Evolutionary conservation across 108 stramenopile genomes (phyloP).

Genomic region (Cyclotella cryptica): DNA sequence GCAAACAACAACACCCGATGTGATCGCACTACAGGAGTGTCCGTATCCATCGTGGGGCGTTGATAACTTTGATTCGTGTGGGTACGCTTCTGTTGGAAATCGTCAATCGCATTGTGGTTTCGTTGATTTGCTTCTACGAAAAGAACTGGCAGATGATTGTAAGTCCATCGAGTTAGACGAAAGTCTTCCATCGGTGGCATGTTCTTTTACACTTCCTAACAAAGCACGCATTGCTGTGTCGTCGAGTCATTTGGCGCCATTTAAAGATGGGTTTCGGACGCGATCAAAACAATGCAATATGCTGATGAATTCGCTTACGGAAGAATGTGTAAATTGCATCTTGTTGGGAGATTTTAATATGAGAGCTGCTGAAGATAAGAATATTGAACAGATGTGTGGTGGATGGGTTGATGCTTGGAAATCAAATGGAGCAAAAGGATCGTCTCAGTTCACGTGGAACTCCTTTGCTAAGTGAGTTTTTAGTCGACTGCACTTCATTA

Average conservation of each 20-base stretch:
- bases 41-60: slow-evolving; percentile 34
- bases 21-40: slow-evolving; percentile 45
- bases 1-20: slow-evolving; percentile 18
- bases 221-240: slow-evolving; percentile 33
- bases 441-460: slow-evolving; percentile 42
- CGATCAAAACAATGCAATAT: slow-evolving; percentile 27
- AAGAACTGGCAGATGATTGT: slow-evolving; percentile 11
- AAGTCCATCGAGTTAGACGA: slow-evolving; percentile 6
- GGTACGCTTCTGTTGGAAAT: slow-evolving; percentile 37
- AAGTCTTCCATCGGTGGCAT: slow-evolving; percentile 40
- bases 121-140: slow-evolving; percentile 41
- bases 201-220: slow-evolving; percentile 32
- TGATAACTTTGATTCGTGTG: slow-evolving; percentile 17
- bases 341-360: slow-evolving; percentile 50
- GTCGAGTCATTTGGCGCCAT: slow-evolving; percentile 46
- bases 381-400: slow-evolving; percentile 17
- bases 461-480: slow-evolving; percentile 34
- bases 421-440: slow-evolving; percentile 7
- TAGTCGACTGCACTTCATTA: neutral
- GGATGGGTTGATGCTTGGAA: slow-evolving; percentile 53
- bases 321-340: slow-evolving; percentile 38
- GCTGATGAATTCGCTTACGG: slow-evolving; percentile 12
- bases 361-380: slow-evolving; percentile 36
- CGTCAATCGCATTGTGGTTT: slow-evolving; percentile 47
- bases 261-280: slow-evolving; percentile 25